phyloP scores from a whole-genome alignment of 176 grass and related monocot species.

The Canna indica region DNA sequence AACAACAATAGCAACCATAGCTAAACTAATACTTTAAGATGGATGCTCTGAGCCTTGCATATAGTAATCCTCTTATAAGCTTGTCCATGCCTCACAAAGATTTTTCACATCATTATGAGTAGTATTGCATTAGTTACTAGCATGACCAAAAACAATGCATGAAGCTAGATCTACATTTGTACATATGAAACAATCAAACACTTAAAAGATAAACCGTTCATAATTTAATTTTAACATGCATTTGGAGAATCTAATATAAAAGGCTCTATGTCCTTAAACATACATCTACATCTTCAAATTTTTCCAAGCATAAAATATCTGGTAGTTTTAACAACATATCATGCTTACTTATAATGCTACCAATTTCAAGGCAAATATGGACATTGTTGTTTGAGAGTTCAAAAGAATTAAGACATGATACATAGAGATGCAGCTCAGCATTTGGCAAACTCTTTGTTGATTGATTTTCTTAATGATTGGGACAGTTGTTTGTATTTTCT shows the following conservation, averaged over 20 bases:
- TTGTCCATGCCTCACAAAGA: no score
- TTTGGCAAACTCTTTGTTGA: constrained; percentile 43
- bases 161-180: no score
- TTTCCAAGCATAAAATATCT: constrained; percentile 21
- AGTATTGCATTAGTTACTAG: no score
- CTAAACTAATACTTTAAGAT: no score
- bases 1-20: no score
- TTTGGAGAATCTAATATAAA: background rate
- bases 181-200: background rate
- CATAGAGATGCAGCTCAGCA: constrained; percentile 48
- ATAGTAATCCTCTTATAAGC: no score
- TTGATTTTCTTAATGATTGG: constrained; percentile 16
- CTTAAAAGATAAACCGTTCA: background rate
- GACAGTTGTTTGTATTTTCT: constrained; percentile 34
- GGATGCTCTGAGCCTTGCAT: no score
- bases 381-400: constrained; percentile 35
- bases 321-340: constrained; percentile 32
- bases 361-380: constrained; percentile 46
- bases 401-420: constrained; percentile 61
- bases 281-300: constrained; percentile 46
- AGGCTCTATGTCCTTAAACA: background rate
- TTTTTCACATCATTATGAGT: no score
- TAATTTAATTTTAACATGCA: background rate
- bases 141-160: no score
- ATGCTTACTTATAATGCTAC: background rate